A percentile compares a stretch with the other conserved stretches of the same genome.
Conservation (phyloP, 176 grass and related monocot species). For the Bolboschoenus planiculmis region DNA sequence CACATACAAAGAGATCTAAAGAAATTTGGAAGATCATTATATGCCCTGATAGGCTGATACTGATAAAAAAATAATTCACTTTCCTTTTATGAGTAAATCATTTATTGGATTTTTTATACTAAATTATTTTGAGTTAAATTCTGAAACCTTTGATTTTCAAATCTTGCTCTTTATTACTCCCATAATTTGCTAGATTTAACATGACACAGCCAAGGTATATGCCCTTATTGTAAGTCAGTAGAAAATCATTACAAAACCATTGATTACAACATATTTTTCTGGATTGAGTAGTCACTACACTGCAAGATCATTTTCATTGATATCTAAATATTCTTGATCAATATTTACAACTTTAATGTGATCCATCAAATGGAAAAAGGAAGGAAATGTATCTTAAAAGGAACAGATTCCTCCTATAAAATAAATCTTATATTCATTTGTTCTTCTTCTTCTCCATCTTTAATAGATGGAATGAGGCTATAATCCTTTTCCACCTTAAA, state of each 20-base stretch:
- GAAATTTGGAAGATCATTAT: neutral
- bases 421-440: neutral
- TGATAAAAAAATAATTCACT: neutral
- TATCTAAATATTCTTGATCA: neutral
- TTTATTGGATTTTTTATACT: neutral
- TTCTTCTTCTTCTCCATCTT: neutral
- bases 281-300: neutral
- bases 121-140: neutral
- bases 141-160: neutral
- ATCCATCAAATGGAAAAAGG: neutral
- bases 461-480: neutral
- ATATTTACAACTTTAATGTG: neutral
- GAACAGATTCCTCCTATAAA: neutral
- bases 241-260: neutral
- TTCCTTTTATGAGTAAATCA: neutral
- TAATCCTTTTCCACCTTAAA: neutral
- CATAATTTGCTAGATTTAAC: neutral
- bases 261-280: neutral
- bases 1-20: neutral
- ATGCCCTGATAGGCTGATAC: neutral
- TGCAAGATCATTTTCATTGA: neutral
- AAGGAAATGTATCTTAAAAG: neutral
- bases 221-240: neutral
- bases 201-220: neutral
- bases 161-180: neutral